Percentiles rank a stretch among this genome's conserved stretches.
Conservation (phyloP, 495 filamentous ascomycete genomes). For the Tetracladium setigerum region DNA sequence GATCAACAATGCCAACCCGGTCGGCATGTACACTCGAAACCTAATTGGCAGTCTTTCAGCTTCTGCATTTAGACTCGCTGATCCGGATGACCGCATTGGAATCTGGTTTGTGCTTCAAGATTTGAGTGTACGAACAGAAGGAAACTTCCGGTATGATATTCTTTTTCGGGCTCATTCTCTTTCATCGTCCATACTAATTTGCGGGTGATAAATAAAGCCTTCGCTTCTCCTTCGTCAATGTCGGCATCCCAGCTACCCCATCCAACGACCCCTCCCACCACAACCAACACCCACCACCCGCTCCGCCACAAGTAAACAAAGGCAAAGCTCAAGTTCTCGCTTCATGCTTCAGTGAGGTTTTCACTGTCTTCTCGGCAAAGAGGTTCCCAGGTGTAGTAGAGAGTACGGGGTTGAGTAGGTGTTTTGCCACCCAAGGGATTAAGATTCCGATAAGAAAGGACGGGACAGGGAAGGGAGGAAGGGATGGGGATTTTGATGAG, state of each 20-base stretch:
- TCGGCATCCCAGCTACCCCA: conserved; percentile 40
- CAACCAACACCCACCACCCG: conserved; percentile 1
- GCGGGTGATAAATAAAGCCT: conserved; percentile 23
- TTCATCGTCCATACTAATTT: conserved; percentile 8
- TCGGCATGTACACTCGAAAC: conserved; percentile 94
- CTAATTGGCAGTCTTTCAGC: conserved; percentile 89
- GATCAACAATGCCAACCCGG: conserved; percentile 37
- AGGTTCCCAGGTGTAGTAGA: conserved; percentile 98
- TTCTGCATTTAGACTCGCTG: conserved; percentile 79
- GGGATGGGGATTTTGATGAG: conserved; percentile 18
- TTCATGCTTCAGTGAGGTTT: conserved; percentile 77
- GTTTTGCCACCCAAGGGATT: conserved; percentile 91
- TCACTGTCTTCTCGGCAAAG: conserved; percentile 94
- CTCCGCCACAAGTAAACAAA: conserved; percentile 49
- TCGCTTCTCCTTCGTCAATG: conserved; percentile 69
- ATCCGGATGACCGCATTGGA: conserved; percentile 75
- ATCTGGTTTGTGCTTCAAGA: not conserved
- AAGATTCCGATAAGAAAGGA: conserved; percentile 94
- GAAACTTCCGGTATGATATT: not conserved
- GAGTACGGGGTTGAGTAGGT: conserved; percentile 86
- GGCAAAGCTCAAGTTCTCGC: conserved; percentile 80
- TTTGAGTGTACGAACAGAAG: not conserved
- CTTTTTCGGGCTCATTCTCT: not conserved
- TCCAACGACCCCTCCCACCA: not conserved
- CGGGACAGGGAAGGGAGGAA: conserved; percentile 28